Evolutionary conservation across 805 yeast genomes (phyloP).

Genomic region (Lipomyces oligophaga): DNA sequence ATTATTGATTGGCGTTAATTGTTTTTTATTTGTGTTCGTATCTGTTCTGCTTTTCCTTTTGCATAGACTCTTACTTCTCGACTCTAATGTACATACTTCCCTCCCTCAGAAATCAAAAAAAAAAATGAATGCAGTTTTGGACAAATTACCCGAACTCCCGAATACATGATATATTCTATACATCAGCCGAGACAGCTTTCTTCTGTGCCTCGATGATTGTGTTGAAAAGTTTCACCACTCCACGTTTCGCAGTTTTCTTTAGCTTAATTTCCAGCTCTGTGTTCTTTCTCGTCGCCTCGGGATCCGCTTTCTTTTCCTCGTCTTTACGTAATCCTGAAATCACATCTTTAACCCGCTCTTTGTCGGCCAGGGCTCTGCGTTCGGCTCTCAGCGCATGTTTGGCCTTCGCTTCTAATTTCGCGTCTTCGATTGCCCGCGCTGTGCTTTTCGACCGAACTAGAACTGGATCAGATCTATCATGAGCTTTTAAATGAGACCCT

Average conservation of each 20-base stretch:
- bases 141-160: too few species aligned
- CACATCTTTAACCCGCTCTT: slow-evolving; percentile 62
- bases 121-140: too few species aligned
- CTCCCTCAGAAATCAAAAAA: too few species aligned
- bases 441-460: slow-evolving; percentile 64
- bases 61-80: too few species aligned
- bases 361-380: slow-evolving; percentile 61
- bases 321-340: slow-evolving; percentile 36
- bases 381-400: slow-evolving; percentile 65
- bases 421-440: slow-evolving; percentile 70
- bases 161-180: too few species aligned
- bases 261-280: slow-evolving; percentile 65
- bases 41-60: too few species aligned
- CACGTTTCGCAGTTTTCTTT: slow-evolving; percentile 80
- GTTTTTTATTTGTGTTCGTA: too few species aligned
- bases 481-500: slow-evolving; percentile 81
- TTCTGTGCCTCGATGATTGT: slow-evolving; percentile 75
- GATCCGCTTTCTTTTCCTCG: slow-evolving; percentile 44
- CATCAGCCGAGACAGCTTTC: slow-evolving; percentile 14
- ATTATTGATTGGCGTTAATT: too few species aligned
- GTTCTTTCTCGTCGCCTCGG: slow-evolving; percentile 52
- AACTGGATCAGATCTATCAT: slow-evolving; percentile 85
- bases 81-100: too few species aligned
- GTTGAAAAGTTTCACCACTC: slow-evolving; percentile 74
- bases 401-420: slow-evolving; percentile 81